A percentile compares a stretch with the other conserved stretches of the same genome.
Evolutionary conservation across 2,329 filamentous ascomycete genomes (phyloP).

Genomic region (Hymenoscyphus infarciens): DNA sequence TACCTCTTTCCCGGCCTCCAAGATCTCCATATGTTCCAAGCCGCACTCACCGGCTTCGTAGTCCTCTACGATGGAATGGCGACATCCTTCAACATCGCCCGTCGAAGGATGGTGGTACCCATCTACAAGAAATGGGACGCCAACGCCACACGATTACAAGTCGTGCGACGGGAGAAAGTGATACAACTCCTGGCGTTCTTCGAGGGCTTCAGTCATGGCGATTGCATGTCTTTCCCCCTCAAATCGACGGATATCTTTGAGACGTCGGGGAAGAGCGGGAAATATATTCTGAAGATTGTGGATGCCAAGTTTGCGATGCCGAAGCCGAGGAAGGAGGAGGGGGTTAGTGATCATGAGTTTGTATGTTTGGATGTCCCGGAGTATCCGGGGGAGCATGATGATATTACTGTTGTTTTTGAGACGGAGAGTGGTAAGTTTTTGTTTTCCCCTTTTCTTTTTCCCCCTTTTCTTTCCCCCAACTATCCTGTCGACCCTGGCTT

Average conservation of each 20-base stretch:
- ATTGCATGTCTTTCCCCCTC: conserved; percentile 84
- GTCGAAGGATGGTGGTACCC: conserved; percentile 82
- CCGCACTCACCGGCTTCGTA: conserved; percentile 73
- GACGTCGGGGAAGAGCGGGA: conserved; percentile 58
- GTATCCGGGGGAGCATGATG: conserved; percentile 88
- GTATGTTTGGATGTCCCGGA: conserved; percentile 84
- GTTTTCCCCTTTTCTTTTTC: too few relatives aligned
- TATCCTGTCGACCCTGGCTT: not conserved
- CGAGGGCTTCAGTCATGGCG: conserved; percentile 79
- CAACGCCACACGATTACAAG: conserved; percentile 71
- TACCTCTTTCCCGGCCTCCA: conserved; percentile 63
- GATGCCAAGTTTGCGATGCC: conserved; percentile 90
- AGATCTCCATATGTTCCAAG: conserved; percentile 76
- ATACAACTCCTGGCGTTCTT: conserved; percentile 83
- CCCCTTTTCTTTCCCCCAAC: too few relatives aligned
- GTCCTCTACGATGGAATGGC: conserved; percentile 74
- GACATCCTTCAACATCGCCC: conserved; percentile 73
- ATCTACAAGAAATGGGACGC: conserved; percentile 96
- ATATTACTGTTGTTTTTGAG: conserved; percentile 83
- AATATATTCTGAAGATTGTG: conserved; percentile 72
- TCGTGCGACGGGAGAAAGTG: conserved; percentile 72
- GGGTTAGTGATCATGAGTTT: conserved; percentile 63
- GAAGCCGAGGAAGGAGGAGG: conserved; percentile 47
- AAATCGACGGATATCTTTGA: conserved; percentile 84
- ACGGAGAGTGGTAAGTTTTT: conserved; percentile 49